These are phyloP conservation scores for Sequoia sempervirens DNA, from an alignment of 75 land plant genomes.

Conservation along the genomic window DNA sequence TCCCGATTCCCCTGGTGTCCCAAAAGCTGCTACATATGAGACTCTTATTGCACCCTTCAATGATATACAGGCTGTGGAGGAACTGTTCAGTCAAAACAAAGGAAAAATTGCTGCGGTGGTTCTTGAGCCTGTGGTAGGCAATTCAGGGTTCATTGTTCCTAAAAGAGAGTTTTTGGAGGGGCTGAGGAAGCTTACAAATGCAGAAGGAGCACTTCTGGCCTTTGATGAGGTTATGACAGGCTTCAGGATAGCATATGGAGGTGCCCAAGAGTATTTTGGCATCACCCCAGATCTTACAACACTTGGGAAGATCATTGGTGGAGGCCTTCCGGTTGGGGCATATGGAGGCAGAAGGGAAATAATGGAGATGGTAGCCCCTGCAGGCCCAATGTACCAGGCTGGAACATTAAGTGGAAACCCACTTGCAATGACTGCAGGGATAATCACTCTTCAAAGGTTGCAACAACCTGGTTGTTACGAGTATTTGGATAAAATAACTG, in stretches of 20 bases:
- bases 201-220: constrained; percentile 64
- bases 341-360: constrained; percentile 92
- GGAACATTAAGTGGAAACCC: constrained; percentile 99
- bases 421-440: constrained; percentile 98
- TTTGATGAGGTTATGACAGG: constrained; percentile 99
- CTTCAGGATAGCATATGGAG: constrained; percentile 90
- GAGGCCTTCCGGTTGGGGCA: constrained; percentile 97
- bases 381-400: constrained; percentile 99
- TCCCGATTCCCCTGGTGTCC: constrained; percentile 93
- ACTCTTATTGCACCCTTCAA: constrained; percentile 85
- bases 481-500: constrained; percentile 73
- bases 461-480: constrained; percentile 72
- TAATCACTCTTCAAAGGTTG: constrained; percentile 77
- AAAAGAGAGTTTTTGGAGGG: constrained; percentile 57
- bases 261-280: constrained; percentile 95
- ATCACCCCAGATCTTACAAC: constrained; percentile 92
- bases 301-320: constrained; percentile 92
- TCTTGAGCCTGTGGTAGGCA: constrained; percentile 98
- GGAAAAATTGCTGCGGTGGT: constrained; percentile 90
- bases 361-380: constrained; percentile 99
- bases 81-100: constrained; percentile 53
- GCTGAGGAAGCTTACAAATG: constrained; percentile 52
- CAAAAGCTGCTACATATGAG: constrained; percentile 59
- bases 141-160: constrained; percentile 83
- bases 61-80: constrained; percentile 62